Conservation (phyloP, 2,329 filamentous ascomycete species). For the Colletotrichum salicis region DNA sequence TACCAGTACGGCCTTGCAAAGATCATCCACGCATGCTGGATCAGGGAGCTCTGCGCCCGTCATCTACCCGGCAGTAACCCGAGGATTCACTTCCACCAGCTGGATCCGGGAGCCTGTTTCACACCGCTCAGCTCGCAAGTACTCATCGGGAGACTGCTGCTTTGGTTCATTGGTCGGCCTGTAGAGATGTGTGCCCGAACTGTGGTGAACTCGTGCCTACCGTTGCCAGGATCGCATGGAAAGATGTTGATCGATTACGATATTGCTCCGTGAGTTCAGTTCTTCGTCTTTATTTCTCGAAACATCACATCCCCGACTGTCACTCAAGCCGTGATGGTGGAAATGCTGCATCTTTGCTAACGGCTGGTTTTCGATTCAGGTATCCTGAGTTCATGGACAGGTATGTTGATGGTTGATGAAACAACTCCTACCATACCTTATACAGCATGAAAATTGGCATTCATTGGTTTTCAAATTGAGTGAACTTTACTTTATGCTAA, state of each 20-base stretch:
- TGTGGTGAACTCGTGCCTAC: neutral
- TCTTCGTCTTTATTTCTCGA: neutral
- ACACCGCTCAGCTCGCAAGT: constrained; percentile 3
- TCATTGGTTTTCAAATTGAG: too few species aligned
- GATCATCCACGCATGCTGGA: constrained; percentile 1
- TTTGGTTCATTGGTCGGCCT: neutral
- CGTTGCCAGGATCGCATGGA: neutral
- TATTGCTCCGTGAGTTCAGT: neutral
- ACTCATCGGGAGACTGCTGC: neutral
- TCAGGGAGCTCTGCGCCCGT: constrained; percentile 5
- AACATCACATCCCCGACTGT: neutral
- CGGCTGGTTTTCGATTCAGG: neutral
- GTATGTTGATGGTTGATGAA: neutral
- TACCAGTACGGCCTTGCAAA: neutral
- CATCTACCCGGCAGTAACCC: neutral
- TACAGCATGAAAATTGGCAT: too few species aligned
- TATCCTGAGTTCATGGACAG: constrained; percentile 4
- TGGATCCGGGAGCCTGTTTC: constrained; percentile 2
- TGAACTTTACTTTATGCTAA: neutral
- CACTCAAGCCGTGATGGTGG: neutral
- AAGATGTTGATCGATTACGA: constrained; percentile 5
- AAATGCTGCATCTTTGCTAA: neutral
- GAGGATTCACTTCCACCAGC: constrained; percentile 2
- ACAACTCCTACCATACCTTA: neutral
- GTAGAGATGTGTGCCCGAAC: neutral